Evolutionary conservation across 305 asterid species (phyloP).

Genomic region (Plantago rigida): DNA sequence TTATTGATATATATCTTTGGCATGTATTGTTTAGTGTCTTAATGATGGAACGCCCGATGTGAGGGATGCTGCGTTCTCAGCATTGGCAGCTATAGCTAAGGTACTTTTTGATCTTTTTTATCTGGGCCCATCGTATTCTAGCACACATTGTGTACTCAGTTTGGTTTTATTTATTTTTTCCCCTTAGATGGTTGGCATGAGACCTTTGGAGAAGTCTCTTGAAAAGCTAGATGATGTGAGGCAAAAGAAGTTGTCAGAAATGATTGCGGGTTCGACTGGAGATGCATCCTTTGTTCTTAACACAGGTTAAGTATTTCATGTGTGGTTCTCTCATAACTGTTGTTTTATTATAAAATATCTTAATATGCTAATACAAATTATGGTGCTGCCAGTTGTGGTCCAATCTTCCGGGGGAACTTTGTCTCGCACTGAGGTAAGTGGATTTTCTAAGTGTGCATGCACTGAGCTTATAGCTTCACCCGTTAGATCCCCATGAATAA

Average conservation of each 20-base stretch:
- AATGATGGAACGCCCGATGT: conserved; percentile 99
- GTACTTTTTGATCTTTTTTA: conserved; percentile 32
- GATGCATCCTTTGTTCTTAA: conserved; percentile 40
- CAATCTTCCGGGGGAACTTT: conserved; percentile 54
- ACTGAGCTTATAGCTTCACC: too few species aligned
- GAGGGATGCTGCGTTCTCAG: conserved; percentile 98
- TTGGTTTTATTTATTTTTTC: background rate
- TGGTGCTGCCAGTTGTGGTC: conserved; percentile 37
- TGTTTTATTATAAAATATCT: conserved; percentile 7
- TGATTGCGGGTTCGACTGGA: conserved; percentile 76
- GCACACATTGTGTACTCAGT: conserved; percentile 12
- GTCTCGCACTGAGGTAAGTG: conserved; percentile 48
- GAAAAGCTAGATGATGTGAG: conserved; percentile 93
- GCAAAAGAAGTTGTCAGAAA: conserved; percentile 84
- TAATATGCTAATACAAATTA: conserved; percentile 24
- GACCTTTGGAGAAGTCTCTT: conserved; percentile 87
- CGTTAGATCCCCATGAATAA: too few species aligned
- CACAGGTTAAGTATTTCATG: conserved; percentile 45
- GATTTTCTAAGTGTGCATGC: conserved; percentile 5
- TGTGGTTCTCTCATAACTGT: conserved; percentile 16
- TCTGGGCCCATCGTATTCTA: conserved; percentile 11
- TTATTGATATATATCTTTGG: conserved; percentile 19
- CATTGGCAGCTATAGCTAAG: conserved; percentile 92
- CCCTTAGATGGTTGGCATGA: conserved; percentile 87
- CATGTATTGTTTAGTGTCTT: conserved; percentile 50